Conservation (phyloP, 345 rosid genomes). For the Mercurialis annua region DNA sequence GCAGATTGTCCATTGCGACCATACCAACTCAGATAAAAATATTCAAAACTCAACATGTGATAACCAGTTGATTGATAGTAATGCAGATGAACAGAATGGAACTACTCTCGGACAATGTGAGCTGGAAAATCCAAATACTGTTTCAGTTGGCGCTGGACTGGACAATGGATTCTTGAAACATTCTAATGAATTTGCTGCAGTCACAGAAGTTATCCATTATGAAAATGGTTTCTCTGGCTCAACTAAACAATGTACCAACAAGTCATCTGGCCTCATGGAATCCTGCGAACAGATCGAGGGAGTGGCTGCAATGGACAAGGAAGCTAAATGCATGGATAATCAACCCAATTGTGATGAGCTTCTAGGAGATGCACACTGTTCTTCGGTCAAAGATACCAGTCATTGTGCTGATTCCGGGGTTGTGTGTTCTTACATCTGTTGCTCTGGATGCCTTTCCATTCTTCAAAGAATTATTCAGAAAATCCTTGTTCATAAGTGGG, state of each 20-base stretch:
- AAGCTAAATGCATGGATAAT: constrained; percentile 20
- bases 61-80: constrained; percentile 15
- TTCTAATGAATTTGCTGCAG: constrained; percentile 28
- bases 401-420: constrained; percentile 32
- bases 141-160: constrained; percentile 18
- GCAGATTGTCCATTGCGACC: constrained; percentile 18
- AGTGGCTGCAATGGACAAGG: background rate
- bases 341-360: constrained; percentile 18
- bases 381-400: constrained; percentile 19
- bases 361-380: constrained; percentile 15
- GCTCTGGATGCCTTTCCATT: constrained; percentile 51
- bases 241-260: constrained; percentile 14
- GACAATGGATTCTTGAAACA: constrained; percentile 19
- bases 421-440: constrained; percentile 61
- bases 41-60: constrained; percentile 34
- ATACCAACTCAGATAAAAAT: constrained; percentile 18
- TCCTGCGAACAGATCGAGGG: constrained; percentile 26
- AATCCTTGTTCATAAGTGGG: constrained; percentile 43
- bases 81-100: constrained; percentile 34
- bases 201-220: constrained; percentile 17
- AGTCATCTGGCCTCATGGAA: constrained; percentile 16
- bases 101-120: constrained; percentile 26
- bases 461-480: constrained; percentile 50
- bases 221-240: constrained; percentile 30
- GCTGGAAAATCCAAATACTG: constrained; percentile 19